Conservation (phyloP, 805 yeast genomes). For the Candida loeiensis region DNA sequence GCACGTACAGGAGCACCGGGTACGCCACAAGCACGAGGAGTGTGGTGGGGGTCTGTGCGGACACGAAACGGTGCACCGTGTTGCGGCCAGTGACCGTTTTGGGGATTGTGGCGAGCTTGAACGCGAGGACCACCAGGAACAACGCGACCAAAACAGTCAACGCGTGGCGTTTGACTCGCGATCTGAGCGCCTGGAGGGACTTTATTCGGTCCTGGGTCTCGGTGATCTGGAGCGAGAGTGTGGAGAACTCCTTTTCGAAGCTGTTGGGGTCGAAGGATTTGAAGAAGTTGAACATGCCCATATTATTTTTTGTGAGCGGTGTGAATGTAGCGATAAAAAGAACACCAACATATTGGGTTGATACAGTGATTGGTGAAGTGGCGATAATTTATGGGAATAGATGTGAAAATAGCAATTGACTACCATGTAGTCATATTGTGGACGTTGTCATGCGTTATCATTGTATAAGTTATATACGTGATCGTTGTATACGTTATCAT, state of each 20-base stretch:
- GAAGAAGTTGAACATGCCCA: conserved; percentile 31
- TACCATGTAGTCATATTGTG: too few species aligned
- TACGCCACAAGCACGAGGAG: conserved; percentile 15
- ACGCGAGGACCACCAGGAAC: conserved; percentile 23
- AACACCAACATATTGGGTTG: too few species aligned
- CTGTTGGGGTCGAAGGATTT: conserved; percentile 36
- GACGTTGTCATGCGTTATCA: too few species aligned
- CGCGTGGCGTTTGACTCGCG: conserved; percentile 16
- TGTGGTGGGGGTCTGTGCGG: conserved; percentile 21
- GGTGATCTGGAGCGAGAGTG: conserved; percentile 33
- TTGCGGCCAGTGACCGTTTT: conserved; percentile 15
- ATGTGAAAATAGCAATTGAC: too few species aligned
- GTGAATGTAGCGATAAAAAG: too few species aligned
- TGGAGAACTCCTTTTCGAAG: conserved; percentile 42
- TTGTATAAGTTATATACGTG: too few species aligned
- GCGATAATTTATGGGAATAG: too few species aligned
- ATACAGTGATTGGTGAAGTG: too few species aligned
- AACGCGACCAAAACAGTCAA: conserved; percentile 16
- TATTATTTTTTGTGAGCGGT: too few species aligned
- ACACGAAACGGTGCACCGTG: conserved; percentile 21
- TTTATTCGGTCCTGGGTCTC: conserved; percentile 22
- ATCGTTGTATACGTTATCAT: too few species aligned
- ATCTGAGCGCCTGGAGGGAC: conserved; percentile 14
- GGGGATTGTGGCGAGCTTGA: conserved; percentile 20
- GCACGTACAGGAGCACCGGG: conserved; percentile 26